phyloP scores from a whole-genome alignment of 257 asterid species.

The Jasminum sambac region DNA sequence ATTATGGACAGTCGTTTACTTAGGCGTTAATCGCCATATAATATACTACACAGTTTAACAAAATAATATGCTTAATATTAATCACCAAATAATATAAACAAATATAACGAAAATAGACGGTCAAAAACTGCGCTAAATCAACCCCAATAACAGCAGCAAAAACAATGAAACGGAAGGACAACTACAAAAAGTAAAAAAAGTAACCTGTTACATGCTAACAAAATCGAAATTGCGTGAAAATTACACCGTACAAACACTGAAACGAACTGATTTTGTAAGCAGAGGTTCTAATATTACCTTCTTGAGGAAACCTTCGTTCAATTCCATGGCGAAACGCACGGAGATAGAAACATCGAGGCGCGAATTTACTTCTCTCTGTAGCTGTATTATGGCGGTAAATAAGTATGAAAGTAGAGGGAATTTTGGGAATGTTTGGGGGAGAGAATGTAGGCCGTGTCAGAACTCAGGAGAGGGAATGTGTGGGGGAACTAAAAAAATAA shows the following conservation, averaged over 20 bases:
- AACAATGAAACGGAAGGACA: background rate
- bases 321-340: background rate
- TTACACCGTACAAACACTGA: background rate
- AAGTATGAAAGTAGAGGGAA: background rate
- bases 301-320: background rate
- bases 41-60: background rate
- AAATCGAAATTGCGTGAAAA: background rate
- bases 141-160: conserved; percentile 5
- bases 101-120: background rate
- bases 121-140: background rate
- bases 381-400: background rate
- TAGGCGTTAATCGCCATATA: background rate
- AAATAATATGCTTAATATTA: background rate
- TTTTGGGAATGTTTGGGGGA: background rate
- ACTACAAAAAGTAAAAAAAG: background rate
- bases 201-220: background rate
- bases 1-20: background rate
- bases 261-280: background rate
- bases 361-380: background rate
- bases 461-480: background rate
- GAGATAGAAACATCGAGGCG: background rate
- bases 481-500: background rate
- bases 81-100: background rate
- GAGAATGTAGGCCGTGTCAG: background rate
- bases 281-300: background rate